Evolutionary conservation across 768 basidiomycete species (phyloP), one percentile per base, ranked within the genome.

Genomic region (Leccinum uliginosum): DNA sequence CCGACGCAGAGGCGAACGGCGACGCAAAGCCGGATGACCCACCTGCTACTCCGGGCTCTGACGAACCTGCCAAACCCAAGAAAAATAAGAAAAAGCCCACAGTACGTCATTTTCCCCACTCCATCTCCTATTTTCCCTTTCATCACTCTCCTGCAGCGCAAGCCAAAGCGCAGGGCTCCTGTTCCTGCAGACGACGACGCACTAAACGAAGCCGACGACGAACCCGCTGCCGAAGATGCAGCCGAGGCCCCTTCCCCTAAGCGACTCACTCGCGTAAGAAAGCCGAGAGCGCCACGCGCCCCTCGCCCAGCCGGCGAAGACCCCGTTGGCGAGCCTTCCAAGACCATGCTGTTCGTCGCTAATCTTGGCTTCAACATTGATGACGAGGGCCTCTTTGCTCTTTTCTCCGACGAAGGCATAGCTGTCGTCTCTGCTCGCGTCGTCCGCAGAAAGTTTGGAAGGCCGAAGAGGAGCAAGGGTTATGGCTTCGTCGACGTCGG

Each of bases 401-500:
- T 97, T 65, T 98, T 99, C 80, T 89, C 85, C 51, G 89, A 92
- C 61, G 91, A 86, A 23, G 91, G 84, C 61, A 86, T 97, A 76
- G 77, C 74, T 43, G 90, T 96, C 62, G 78, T 81, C 68, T 89
- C 88, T 63, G 94, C 95, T 59, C 91, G 91, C 62, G 89, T 99
- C 61, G 92, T 98, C 65, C 85, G 86, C 70, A 82, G 87, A 68
- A 84, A 86, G 66, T 92, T 83, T 81, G 92, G 91, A 4, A 82
- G 83, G 44, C 87, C 88, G 67, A 83, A 88, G 72, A 89, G 85
- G 74, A 92, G 89, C 81, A 96, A 96, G 76, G 96, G 96, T 55
- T 98, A 95, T 73, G 96, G 93, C 52, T 99, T 99, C 68, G 96
- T 99, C 69, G 95, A 98, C 65, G 92, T 97, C 60, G 92, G 89